Percentiles rank a stretch among this genome's conserved stretches.
Conservation (phyloP, 2,329 filamentous ascomycete genomes). For the Didymella sp. region DNA sequence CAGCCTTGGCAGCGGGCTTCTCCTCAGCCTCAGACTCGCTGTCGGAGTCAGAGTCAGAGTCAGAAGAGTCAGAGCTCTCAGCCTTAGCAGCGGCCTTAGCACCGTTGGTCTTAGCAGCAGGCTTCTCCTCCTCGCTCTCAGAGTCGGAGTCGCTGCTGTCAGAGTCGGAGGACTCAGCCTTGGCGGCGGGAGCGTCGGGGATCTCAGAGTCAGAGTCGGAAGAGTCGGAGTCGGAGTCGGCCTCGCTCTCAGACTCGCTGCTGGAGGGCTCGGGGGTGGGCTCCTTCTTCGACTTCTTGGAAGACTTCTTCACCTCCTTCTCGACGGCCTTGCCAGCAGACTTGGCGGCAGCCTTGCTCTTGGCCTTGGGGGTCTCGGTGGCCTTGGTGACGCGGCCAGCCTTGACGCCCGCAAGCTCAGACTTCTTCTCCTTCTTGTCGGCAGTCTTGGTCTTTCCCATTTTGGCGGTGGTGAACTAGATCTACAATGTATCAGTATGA, state of each 20-base stretch:
- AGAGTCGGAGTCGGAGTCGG: constrained; percentile 29
- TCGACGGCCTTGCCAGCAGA: constrained; percentile 45
- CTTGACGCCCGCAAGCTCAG: constrained; percentile 66
- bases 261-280: constrained; percentile 54
- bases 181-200: constrained; percentile 42
- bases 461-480: constrained; percentile 34
- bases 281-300: constrained; percentile 59
- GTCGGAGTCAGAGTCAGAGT: constrained; percentile 43
- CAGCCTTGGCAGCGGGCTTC: constrained; percentile 28
- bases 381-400: constrained; percentile 72
- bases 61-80: constrained; percentile 43
- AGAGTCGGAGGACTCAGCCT: constrained; percentile 49
- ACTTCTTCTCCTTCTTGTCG: constrained; percentile 67
- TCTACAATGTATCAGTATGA: constrained; percentile 45
- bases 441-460: constrained; percentile 49
- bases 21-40: constrained; percentile 26
- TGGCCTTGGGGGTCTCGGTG: constrained; percentile 68
- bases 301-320: constrained; percentile 59
- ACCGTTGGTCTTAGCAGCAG: constrained; percentile 30
- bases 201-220: constrained; percentile 47
- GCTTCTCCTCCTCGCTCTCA: constrained; percentile 38
- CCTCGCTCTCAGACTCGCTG: constrained; percentile 42
- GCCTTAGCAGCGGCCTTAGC: constrained; percentile 34
- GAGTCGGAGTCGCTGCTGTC: constrained; percentile 39
- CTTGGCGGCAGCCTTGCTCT: constrained; percentile 73